Conservation (phyloP, 345 rosid genomes). For the Eucalyptus curtisii region DNA sequence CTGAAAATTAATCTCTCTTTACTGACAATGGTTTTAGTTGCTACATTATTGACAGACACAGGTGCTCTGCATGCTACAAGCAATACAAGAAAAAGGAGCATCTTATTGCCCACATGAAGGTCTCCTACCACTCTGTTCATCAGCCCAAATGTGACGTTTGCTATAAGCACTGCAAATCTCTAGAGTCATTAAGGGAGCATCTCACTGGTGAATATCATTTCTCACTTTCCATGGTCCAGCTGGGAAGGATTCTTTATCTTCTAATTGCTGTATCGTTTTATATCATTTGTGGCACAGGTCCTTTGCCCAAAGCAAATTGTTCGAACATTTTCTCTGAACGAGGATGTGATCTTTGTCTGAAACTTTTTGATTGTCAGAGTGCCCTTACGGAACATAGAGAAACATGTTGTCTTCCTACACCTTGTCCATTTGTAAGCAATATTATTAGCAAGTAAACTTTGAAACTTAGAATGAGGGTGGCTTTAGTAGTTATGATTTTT, state of each 20-base stretch:
- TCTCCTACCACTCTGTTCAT: slow-evolving; percentile 56
- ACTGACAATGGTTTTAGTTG: not conserved
- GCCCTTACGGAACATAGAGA: slow-evolving; percentile 27
- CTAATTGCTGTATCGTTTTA: not conserved
- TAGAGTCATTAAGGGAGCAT: slow-evolving; percentile 64
- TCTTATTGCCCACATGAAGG: slow-evolving; percentile 79
- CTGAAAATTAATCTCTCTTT: not conserved
- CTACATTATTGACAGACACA: slow-evolving; percentile 26
- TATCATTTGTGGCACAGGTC: slow-evolving; percentile 10
- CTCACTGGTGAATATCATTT: slow-evolving; percentile 25
- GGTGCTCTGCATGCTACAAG: slow-evolving; percentile 63
- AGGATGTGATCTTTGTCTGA: slow-evolving; percentile 55
- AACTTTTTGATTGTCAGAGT: slow-evolving; percentile 24
- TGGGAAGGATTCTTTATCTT: not conserved
- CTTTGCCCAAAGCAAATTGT: slow-evolving; percentile 34
- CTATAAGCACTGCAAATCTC: slow-evolving; percentile 60
- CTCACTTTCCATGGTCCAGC: not conserved
- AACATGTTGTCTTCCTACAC: slow-evolving; percentile 29
- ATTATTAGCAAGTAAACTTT: not conserved
- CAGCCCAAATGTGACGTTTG: slow-evolving; percentile 62
- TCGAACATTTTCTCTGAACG: slow-evolving; percentile 21
- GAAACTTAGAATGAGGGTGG: not conserved
- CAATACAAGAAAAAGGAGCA: slow-evolving; percentile 59
- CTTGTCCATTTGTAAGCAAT: slow-evolving; percentile 39
- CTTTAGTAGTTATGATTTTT: not conserved